Conservation (phyloP, 176 grass and related monocot species). For the Tuctoria greenei region DNA sequence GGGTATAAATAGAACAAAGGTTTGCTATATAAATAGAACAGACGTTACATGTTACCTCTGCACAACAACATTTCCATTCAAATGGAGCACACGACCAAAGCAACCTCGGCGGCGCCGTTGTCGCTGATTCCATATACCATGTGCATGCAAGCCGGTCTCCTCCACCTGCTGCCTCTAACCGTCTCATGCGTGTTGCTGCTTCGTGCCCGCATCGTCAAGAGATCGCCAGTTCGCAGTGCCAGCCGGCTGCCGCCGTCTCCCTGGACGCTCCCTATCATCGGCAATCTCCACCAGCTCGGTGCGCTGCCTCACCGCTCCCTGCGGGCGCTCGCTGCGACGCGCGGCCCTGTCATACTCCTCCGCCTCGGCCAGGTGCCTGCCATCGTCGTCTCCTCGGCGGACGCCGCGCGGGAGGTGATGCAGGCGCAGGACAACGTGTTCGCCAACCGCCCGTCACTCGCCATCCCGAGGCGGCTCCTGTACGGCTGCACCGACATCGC, state of each 20-base stretch:
- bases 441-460: not conserved
- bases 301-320: conserved; percentile 8
- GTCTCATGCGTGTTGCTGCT: no score
- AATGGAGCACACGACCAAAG: no score
- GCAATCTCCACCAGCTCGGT: conserved; percentile 22
- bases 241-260: not conserved
- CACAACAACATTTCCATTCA: no score
- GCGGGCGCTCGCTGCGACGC: not conserved
- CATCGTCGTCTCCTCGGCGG: not conserved
- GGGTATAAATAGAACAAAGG: no score
- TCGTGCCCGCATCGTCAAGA: no score
- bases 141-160: no score
- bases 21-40: no score
- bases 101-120: no score
- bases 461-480: not conserved
- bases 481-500: conserved; percentile 23
- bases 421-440: conserved; percentile 20
- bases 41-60: no score
- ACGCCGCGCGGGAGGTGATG: conserved; percentile 18
- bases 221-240: no score
- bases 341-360: conserved; percentile 22
- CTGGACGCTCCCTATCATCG: not conserved
- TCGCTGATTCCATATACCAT: no score
- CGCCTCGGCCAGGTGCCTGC: not conserved
- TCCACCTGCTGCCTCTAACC: no score